Base-by-base conservation (phyloP, 2,329 filamentous ascomycete genomes). In the Lecanicillium sp. region DNA sequence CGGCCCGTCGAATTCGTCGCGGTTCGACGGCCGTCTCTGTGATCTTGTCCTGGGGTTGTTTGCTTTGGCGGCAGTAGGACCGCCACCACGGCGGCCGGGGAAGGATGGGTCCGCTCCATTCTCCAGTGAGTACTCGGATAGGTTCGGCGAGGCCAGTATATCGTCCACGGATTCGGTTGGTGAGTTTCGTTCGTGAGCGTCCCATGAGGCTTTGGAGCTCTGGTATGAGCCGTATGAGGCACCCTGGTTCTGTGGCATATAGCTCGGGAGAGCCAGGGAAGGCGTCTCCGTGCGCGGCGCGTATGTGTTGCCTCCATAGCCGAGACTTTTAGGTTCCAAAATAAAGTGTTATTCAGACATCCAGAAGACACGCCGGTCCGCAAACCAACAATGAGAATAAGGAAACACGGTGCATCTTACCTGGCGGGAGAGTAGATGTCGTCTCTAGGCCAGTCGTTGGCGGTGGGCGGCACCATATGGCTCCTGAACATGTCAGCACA, bases 1-100 rank as follows among this genome's bases (percentile, higher is more conserved):
- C 8, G 87, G 86, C 3, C 87, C 87, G 61, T 92, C 87, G 61
- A 94, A 94, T 61, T 92, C 87, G 67, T 94, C 87, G 44, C 87
- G 75, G 64, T 89, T 89, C 30, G 83, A 86, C 18, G 84, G 79
- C 20, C 83, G 75, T 50, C 84, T 73, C 55, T 85, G 81, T 13
- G 73, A 64, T 29, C 70, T 66, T 37, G 62, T 59, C 52, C 74
- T 75, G 36, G 65, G 62, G 35, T 59, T 61, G 30, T 19, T 41
- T 5, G 58, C 55, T 50, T 71, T 74, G 42, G 61, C 58, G 22
- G n/a, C n/a, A n/a, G n/a, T n/a, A n/a, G n/a, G n/a, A n/a, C n/a
- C n/a, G n/a, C n/a, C n/a, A n/a, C 22, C 22, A 49, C 69, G 72
- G 29, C 45, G 49, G 45, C 60, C 62, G 4, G 62, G 56, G 25